These are phyloP conservation scores for Penicillium crystallinum DNA, from an alignment of 495 filamentous ascomycete species.

Conservation along the genomic window DNA sequence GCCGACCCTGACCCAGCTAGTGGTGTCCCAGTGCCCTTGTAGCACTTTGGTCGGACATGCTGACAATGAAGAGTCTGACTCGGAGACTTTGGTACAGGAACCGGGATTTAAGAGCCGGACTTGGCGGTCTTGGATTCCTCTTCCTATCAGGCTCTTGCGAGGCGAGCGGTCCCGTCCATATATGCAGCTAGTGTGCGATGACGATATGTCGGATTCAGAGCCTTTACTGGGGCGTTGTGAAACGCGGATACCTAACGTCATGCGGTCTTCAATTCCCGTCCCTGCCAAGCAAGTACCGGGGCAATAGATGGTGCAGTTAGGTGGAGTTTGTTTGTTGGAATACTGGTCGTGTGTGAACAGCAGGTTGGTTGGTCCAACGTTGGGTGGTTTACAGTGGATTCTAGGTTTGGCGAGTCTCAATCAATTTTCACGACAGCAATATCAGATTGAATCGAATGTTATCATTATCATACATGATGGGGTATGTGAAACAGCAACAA, in stretches of 20 bases:
- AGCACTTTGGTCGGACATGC: background rate
- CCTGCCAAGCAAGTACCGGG: background rate
- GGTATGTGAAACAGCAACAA: background rate
- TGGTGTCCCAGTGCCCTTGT: background rate
- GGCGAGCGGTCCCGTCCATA: background rate
- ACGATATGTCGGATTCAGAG: background rate
- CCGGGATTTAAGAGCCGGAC: background rate
- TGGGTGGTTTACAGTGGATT: background rate
- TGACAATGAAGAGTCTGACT: background rate
- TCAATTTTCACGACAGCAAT: background rate
- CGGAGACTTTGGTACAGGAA: background rate
- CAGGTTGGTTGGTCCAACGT: background rate
- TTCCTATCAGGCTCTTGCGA: background rate
- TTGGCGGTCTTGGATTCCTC: constrained; percentile 1
- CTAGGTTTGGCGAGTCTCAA: background rate
- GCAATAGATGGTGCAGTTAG: constrained; percentile 6
- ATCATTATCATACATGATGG: background rate
- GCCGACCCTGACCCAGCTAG: background rate
- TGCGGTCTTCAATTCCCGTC: constrained; percentile 4
- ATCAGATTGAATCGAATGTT: background rate
- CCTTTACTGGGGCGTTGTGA: background rate
- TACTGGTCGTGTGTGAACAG: no score
- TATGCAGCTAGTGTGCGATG: background rate
- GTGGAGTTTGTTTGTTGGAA: no score
- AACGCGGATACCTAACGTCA: background rate